These are phyloP conservation scores for Syzygium aqueum DNA, from an alignment of 345 rosid species.

Conservation along the genomic window DNA sequence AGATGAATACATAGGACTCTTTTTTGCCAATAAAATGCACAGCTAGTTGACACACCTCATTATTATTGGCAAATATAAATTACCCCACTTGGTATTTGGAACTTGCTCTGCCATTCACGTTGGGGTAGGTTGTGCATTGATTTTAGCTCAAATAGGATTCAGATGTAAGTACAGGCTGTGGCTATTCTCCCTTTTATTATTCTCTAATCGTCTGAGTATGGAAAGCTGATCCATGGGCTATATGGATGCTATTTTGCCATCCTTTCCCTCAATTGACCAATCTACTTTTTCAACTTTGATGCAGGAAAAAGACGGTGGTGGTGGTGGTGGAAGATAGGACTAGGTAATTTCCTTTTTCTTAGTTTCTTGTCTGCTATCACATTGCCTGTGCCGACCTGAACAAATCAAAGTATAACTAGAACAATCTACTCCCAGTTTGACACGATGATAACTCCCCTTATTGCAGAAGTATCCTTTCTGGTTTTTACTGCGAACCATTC, in stretches of 20 bases:
- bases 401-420: not conserved
- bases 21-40: no score
- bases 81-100: no score
- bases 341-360: not conserved
- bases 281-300: not conserved
- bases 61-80: no score
- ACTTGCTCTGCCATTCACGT: no score
- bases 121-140: no score
- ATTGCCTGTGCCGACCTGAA: not conserved
- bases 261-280: not conserved
- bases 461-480: not conserved
- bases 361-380: not conserved
- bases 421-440: not conserved
- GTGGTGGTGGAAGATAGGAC: not conserved
- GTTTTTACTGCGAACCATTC: not conserved
- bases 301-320: not conserved
- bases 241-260: rapidly evolving
- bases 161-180: not conserved
- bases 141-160: not conserved
- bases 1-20: no score
- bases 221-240: not conserved
- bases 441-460: not conserved
- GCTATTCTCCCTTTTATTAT: no score
- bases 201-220: not conserved
- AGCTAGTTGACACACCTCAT: no score